Conservation (phyloP, 1,284 basidiomycete species). For the Ceratobasidium sp. region DNA sequence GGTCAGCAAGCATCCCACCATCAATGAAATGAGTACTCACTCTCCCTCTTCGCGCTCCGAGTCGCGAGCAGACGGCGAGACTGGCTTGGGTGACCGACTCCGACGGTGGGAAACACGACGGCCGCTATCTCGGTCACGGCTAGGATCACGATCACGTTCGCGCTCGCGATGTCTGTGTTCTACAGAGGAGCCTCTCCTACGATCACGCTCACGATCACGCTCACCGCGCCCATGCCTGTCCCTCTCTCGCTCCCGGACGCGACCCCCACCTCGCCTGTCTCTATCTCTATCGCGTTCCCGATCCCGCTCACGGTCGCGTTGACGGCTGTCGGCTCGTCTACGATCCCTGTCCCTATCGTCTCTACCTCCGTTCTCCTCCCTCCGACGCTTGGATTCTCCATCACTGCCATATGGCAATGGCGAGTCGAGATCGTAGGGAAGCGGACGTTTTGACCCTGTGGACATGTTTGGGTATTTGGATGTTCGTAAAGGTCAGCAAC, state of each 20-base stretch:
- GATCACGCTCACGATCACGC: constrained; percentile 53
- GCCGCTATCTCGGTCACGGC: constrained; percentile 54
- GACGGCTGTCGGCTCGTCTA: constrained; percentile 53
- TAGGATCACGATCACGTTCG: constrained; percentile 16
- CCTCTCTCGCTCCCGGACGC: constrained; percentile 32
- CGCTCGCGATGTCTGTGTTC: constrained; percentile 34
- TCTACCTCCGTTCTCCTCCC: constrained; percentile 63
- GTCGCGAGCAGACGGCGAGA: constrained; percentile 47
- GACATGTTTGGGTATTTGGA: constrained; percentile 63
- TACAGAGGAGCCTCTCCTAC: constrained; percentile 49
- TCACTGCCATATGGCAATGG: constrained; percentile 48
- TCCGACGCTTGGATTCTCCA: constrained; percentile 55
- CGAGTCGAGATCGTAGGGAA: constrained; percentile 66
- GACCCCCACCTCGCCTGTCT: constrained; percentile 38
- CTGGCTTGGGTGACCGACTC: constrained; percentile 41
- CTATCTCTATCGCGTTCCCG: constrained; percentile 50
- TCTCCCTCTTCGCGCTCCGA: constrained; percentile 51
- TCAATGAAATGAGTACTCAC: constrained; percentile 48
- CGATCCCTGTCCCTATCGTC: constrained; percentile 83
- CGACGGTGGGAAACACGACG: constrained; percentile 42
- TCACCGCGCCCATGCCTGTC: constrained; percentile 53
- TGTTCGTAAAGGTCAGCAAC: constrained; percentile 35
- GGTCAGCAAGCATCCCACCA: constrained; percentile 2
- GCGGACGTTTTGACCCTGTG: constrained; percentile 82
- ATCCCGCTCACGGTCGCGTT: constrained; percentile 57